Conservation (phyloP, 2,329 filamentous ascomycete genomes). For the Lachnellula hyalina region DNA sequence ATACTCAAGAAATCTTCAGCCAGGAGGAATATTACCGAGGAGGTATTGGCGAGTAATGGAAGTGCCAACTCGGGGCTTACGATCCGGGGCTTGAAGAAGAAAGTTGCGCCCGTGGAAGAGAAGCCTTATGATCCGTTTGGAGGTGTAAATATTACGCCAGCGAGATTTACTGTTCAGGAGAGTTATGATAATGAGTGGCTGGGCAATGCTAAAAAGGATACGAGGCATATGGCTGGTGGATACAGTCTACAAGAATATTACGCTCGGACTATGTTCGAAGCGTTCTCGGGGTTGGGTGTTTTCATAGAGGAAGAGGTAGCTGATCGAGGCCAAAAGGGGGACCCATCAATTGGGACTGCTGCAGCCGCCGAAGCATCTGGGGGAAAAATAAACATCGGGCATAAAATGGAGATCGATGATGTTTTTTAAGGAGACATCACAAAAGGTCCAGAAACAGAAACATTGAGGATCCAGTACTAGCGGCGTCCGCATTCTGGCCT, state of each 20-base stretch:
- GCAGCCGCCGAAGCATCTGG: slow-evolving; percentile 33
- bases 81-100: slow-evolving; percentile 76
- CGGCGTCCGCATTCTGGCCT: too few species aligned
- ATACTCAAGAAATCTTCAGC: slow-evolving; percentile 66
- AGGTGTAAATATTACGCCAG: slow-evolving; percentile 61
- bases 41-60: slow-evolving; percentile 18
- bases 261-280: slow-evolving; percentile 74
- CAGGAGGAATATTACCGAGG: slow-evolving; percentile 41
- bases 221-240: slow-evolving; percentile 67
- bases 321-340: slow-evolving; percentile 25
- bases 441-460: too few species aligned
- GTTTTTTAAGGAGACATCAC: slow-evolving; percentile 32
- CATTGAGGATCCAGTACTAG: too few species aligned
- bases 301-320: slow-evolving; percentile 69
- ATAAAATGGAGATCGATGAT: slow-evolving; percentile 47
- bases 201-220: slow-evolving; percentile 59
- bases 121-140: slow-evolving; percentile 86
- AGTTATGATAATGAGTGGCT: slow-evolving; percentile 73
- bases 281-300: slow-evolving; percentile 82
- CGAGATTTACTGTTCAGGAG: slow-evolving; percentile 65
- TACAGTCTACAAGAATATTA: slow-evolving; percentile 82
- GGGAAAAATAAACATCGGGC: slow-evolving; percentile 25
- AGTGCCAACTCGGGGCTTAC: slow-evolving; percentile 39
- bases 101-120: slow-evolving; percentile 54
- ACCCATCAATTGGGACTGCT: slow-evolving; percentile 33